Conservation (phyloP, 2,329 filamentous ascomycete species). For the Didymella pomorum region DNA sequence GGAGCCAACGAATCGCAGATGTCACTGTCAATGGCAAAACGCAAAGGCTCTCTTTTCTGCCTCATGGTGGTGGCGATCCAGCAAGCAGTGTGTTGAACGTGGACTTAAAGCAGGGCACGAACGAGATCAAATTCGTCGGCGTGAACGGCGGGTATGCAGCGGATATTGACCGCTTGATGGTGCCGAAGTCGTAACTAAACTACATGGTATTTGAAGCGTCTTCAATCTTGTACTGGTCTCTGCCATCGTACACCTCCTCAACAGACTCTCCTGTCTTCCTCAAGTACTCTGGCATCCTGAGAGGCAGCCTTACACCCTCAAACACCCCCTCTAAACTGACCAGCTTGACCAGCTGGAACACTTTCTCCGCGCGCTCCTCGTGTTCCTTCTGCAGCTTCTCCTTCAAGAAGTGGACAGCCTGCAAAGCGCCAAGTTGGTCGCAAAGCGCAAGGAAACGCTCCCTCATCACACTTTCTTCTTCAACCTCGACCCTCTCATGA, state of each 20-base stretch:
- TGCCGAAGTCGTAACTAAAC: slow-evolving; percentile 55
- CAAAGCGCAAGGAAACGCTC: neutral
- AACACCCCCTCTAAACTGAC: neutral
- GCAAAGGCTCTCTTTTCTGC: slow-evolving; percentile 64
- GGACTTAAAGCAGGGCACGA: slow-evolving; percentile 58
- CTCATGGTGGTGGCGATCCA: slow-evolving; percentile 56
- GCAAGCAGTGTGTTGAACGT: slow-evolving; percentile 59
- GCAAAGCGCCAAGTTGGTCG: neutral
- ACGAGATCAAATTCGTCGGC: slow-evolving; percentile 58
- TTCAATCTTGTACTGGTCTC: neutral
- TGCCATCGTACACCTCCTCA: neutral
- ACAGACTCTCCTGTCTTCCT: neutral
- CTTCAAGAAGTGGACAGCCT: neutral
- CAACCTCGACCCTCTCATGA: neutral
- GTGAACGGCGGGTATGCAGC: slow-evolving; percentile 58
- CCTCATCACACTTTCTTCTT: neutral
- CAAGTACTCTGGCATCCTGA: neutral
- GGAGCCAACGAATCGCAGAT: slow-evolving; percentile 59
- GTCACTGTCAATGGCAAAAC: slow-evolving; percentile 64
- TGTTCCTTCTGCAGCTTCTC: neutral
- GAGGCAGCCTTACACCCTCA: neutral
- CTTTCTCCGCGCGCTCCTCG: neutral
- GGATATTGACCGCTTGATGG: slow-evolving; percentile 64
- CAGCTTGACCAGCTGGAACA: neutral
- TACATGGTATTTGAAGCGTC: neutral